These are phyloP conservation scores for Pisolithus sp. DNA, from an alignment of 768 basidiomycete species.

Conservation along the genomic window DNA sequence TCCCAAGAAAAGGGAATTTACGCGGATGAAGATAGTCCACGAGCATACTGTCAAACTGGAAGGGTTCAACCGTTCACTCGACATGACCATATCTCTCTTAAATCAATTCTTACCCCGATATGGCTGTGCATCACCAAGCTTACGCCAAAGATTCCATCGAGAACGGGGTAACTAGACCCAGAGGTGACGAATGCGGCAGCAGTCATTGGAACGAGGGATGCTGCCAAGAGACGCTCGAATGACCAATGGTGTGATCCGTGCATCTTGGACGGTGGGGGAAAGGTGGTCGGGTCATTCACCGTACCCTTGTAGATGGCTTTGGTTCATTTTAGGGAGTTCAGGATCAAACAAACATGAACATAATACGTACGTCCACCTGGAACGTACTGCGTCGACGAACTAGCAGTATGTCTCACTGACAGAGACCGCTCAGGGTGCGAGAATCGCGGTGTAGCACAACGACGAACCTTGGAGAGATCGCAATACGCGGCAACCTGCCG, in stretches of 20 bases:
- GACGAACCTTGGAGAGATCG: conserved; percentile 35
- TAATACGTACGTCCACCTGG: conserved; percentile 62
- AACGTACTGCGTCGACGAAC: conserved; percentile 40
- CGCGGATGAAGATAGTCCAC: conserved; percentile 91
- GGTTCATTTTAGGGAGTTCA: not conserved
- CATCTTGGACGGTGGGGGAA: conserved; percentile 71
- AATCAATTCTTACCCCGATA: conserved; percentile 61
- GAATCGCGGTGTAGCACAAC: not conserved
- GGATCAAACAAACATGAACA: not conserved
- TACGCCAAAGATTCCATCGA: conserved; percentile 86
- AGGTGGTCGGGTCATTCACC: conserved; percentile 91
- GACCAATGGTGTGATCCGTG: conserved; percentile 92
- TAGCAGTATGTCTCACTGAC: conserved; percentile 36
- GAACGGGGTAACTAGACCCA: conserved; percentile 68
- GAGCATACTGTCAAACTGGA: conserved; percentile 66
- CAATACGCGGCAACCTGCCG: conserved; percentile 30
- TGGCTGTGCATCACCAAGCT: conserved; percentile 92
- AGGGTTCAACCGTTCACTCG: not conserved
- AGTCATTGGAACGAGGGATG: conserved; percentile 82
- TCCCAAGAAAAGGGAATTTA: conserved; percentile 85
- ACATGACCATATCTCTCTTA: not conserved
- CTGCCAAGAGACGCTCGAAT: conserved; percentile 89
- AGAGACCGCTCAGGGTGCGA: not conserved
- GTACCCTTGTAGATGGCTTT: conserved; percentile 84
- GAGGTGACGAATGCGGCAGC: conserved; percentile 80